Evolutionary conservation across 2,329 filamentous ascomycete genomes (phyloP).

Genomic region (Colletotrichum tanaceti): DNA sequence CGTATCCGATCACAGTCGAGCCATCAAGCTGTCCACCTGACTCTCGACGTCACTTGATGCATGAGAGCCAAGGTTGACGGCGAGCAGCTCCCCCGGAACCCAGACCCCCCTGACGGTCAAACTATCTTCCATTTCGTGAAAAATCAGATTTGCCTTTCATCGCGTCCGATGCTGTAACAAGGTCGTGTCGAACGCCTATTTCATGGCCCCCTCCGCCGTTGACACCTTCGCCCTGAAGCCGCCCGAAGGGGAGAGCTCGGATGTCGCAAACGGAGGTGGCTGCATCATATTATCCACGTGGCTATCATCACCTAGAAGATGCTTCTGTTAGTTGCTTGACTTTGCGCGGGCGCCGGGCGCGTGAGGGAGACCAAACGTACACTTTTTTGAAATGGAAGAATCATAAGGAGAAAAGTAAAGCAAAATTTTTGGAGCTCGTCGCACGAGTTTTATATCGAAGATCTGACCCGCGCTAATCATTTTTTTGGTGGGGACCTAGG

Average conservation of each 20-base stretch:
- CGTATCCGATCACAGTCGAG: constrained; percentile 10
- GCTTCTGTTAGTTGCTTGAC: constrained; percentile 42
- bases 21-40: background rate
- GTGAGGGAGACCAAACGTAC: constrained; percentile 67
- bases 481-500: constrained; percentile 45
- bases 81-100: background rate
- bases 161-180: constrained; percentile 98
- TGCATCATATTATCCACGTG: constrained; percentile 92
- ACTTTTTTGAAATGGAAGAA: constrained; percentile 99
- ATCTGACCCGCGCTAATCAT: constrained; percentile 41
- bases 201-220: constrained; percentile 80
- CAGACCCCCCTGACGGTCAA: constrained; percentile 1
- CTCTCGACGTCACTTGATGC: constrained; percentile 30
- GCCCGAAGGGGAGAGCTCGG: constrained; percentile 84
- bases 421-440: constrained; percentile 51
- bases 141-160: constrained; percentile 95
- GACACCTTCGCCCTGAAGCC: constrained; percentile 89
- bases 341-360: constrained; percentile 23
- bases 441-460: constrained; percentile 52
- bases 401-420: constrained; percentile 73
- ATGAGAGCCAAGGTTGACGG: background rate
- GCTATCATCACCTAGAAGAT: constrained; percentile 97
- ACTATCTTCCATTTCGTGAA: constrained; percentile 51
- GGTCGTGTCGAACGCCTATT: constrained; percentile 99
- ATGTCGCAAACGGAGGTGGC: constrained; percentile 73